phyloP scores from a whole-genome alignment of 1,284 basidiomycete genomes.

The Thelephora terrestris region DNA sequence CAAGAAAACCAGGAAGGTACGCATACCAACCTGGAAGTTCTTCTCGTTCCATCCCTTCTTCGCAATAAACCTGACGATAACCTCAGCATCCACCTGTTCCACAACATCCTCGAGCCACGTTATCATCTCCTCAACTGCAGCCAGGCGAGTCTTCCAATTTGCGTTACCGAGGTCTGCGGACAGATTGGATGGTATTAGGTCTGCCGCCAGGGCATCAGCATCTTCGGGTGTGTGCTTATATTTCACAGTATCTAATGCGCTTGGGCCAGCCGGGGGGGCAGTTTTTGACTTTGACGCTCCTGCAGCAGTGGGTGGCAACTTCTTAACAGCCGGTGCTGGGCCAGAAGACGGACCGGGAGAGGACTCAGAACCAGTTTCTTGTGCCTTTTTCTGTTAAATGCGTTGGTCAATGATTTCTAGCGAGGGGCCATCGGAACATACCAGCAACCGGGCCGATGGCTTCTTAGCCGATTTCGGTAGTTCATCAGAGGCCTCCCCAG shows the following conservation, averaged over 20 bases:
- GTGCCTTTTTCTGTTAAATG: conserved; percentile 45
- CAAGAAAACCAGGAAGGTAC: neutral
- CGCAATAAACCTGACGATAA: conserved; percentile 81
- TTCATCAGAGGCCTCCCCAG: conserved; percentile 1
- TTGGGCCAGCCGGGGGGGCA: conserved; percentile 32
- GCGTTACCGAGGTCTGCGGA: conserved; percentile 70
- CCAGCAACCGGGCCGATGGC: conserved; percentile 38
- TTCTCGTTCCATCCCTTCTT: conserved; percentile 98
- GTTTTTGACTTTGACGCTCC: conserved; percentile 42
- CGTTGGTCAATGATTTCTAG: neutral
- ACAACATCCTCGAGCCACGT: conserved; percentile 71
- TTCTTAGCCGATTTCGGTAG: conserved; percentile 34
- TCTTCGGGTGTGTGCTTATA: conserved; percentile 90
- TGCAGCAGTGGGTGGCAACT: conserved; percentile 27
- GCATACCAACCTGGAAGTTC: conserved; percentile 80
- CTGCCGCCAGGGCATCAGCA: conserved; percentile 74
- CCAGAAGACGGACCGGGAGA: conserved; percentile 23
- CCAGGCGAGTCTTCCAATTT: conserved; percentile 91
- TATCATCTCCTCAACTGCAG: conserved; percentile 80
- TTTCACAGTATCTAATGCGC: conserved; percentile 77
- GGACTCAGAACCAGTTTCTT: conserved; percentile 23
- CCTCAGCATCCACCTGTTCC: conserved; percentile 74
- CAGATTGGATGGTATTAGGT: conserved; percentile 65
- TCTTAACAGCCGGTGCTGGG: conserved; percentile 35
- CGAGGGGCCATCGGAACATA: conserved; percentile 16